These are phyloP conservation scores for Salvia rosmarinus DNA, from an alignment of 257 asterid genomes.

Conservation along the genomic window DNA sequence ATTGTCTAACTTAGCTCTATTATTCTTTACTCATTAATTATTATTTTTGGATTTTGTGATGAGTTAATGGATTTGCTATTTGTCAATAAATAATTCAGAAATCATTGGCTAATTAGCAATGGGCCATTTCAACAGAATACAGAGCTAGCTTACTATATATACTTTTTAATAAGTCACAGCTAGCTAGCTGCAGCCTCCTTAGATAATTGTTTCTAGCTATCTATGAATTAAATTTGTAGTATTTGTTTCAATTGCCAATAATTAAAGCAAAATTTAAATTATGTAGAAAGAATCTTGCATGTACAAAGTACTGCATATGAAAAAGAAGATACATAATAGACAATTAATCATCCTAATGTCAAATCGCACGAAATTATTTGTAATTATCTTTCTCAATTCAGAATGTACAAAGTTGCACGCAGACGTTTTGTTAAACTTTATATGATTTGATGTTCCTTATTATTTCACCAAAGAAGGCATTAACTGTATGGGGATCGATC, in stretches of 20 bases:
- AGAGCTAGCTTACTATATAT: slow-evolving; percentile 2
- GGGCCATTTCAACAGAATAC: slow-evolving; percentile 1
- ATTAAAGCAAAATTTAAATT: slow-evolving; percentile 18
- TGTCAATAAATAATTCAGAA: slow-evolving; percentile 14
- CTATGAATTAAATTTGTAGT: slow-evolving; percentile 8
- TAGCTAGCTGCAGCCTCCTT: slow-evolving; percentile 15
- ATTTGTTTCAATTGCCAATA: slow-evolving; percentile 11
- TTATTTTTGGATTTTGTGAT: not conserved
- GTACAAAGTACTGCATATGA: not conserved
- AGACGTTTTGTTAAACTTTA: not conserved
- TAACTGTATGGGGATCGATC: not conserved
- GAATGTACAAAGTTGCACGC: not conserved
- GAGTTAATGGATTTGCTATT: slow-evolving; percentile 14
- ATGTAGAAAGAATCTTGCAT: not conserved
- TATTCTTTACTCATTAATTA: not conserved
- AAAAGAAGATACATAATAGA: not conserved
- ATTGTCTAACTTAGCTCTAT: not conserved
- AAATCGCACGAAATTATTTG: not conserved
- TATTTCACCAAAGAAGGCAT: slow-evolving; percentile 11
- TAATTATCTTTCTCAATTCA: not conserved
- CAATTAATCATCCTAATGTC: not conserved
- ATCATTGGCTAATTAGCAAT: not conserved
- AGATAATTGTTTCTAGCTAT: slow-evolving; percentile 26
- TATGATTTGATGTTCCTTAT: not conserved
- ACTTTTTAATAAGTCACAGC: slow-evolving; percentile 9